A percentile compares a stretch with the other conserved stretches of the same genome.
Evolutionary conservation across 2,329 filamentous ascomycete genomes (phyloP).

Genomic region (Fusarium algeriense): DNA sequence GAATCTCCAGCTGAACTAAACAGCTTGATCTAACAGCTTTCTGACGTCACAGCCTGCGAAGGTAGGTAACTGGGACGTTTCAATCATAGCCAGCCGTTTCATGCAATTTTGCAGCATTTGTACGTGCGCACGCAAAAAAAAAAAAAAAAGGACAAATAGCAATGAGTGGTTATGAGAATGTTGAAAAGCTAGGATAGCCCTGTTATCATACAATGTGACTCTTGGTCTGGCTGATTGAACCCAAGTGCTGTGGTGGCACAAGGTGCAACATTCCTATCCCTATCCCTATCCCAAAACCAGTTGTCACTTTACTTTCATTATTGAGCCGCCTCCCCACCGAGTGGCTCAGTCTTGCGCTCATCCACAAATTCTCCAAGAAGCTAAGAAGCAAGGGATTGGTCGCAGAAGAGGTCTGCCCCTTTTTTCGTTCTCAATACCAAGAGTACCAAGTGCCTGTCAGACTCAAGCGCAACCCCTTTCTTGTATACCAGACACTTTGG

Average conservation of each 20-base stretch:
- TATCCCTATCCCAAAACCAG: not conserved
- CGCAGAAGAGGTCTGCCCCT: not conserved
- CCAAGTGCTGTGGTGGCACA: slow-evolving; percentile 1
- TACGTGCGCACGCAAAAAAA: not conserved
- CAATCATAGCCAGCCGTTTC: slow-evolving; percentile 4
- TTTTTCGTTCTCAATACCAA: not conserved
- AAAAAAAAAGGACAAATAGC: not conserved
- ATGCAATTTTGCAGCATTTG: not conserved
- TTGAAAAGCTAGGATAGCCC: slow-evolving; percentile 11
- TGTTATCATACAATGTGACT: slow-evolving; percentile 2
- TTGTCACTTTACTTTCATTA: slow-evolving; percentile 11
- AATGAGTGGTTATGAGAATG: slow-evolving; percentile 21
- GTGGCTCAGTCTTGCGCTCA: slow-evolving; percentile 28
- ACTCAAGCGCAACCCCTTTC: not conserved
- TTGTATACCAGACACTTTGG: not conserved
- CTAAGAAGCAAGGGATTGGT: slow-evolving; percentile 2
- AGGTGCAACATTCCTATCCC: slow-evolving; percentile 9
- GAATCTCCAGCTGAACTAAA: slow-evolving; percentile 13
- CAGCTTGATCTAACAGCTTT: not conserved
- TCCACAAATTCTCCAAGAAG: not conserved
- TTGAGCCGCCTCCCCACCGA: slow-evolving; percentile 47
- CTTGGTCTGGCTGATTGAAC: not conserved
- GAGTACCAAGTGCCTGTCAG: not conserved
- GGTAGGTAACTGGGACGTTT: not conserved
- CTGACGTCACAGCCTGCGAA: slow-evolving; percentile 39